These are phyloP conservation scores for Diaporthe destruens DNA, from an alignment of 2,329 filamentous ascomycete species.

Conservation along the genomic window DNA sequence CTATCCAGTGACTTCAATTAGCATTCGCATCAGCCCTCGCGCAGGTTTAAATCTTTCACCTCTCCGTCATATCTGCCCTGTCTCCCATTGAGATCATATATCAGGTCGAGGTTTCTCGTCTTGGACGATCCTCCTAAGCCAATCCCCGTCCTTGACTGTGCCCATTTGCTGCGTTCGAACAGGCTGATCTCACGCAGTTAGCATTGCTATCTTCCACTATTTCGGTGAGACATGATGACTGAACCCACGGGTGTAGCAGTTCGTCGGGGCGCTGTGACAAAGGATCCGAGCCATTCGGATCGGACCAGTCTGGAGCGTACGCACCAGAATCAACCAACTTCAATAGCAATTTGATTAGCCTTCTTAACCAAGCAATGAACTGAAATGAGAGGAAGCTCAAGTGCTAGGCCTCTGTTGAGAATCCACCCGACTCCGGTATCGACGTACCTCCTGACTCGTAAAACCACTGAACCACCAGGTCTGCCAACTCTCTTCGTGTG, in stretches of 20 bases:
- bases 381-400: neutral
- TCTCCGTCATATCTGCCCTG: neutral
- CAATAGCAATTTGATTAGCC: neutral
- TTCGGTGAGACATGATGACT: neutral
- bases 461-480: neutral
- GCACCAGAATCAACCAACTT: neutral
- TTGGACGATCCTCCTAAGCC: neutral
- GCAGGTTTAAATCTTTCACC: neutral
- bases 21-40: neutral
- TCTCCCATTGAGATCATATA: neutral
- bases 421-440: neutral
- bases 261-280: neutral
- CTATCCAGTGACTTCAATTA: neutral
- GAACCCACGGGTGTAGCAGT: neutral
- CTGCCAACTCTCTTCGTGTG: constrained; percentile 14
- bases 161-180: neutral
- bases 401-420: neutral
- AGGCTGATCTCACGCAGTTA: neutral
- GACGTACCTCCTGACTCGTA: constrained; percentile 9
- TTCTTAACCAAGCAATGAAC: neutral
- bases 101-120: neutral
- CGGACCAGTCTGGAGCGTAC: neutral
- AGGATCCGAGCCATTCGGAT: neutral
- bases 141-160: neutral
- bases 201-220: neutral